A percentile compares a stretch with the other conserved stretches of the same genome.
These are phyloP conservation scores for Claviceps humidiphila DNA, from an alignment of 2,329 filamentous ascomycete genomes.

Conservation along the genomic window DNA sequence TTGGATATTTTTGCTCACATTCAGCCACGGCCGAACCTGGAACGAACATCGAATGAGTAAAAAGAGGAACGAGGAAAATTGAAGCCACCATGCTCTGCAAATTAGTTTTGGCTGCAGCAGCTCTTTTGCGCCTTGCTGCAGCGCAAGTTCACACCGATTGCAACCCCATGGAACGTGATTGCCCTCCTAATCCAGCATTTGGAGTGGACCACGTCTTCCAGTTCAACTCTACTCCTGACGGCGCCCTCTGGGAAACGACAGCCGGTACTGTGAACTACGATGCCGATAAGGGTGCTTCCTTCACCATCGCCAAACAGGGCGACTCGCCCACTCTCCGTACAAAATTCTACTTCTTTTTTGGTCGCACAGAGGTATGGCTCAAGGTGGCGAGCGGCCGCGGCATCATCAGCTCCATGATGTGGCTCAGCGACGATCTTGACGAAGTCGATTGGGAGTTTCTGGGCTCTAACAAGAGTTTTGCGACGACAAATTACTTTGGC, in stretches of 20 bases:
- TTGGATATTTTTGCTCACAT: background rate
- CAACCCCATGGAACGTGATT: conserved; percentile 59
- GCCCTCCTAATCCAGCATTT: conserved; percentile 59
- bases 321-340: conserved; percentile 70
- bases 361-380: conserved; percentile 63
- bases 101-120: conserved; percentile 19
- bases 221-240: conserved; percentile 49
- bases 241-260: conserved; percentile 54
- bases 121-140: conserved; percentile 31
- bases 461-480: conserved; percentile 49
- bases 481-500: conserved; percentile 66
- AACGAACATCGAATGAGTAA: background rate
- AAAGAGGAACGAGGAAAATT: background rate
- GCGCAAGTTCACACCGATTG: conserved; percentile 70
- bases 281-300: conserved; percentile 49
- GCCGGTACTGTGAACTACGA: conserved; percentile 52
- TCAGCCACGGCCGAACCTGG: no score
- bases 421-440: conserved; percentile 72
- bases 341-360: conserved; percentile 78
- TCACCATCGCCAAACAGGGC: conserved; percentile 55
- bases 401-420: conserved; percentile 70
- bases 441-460: conserved; percentile 83
- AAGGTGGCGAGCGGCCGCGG: conserved; percentile 63
- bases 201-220: conserved; percentile 47
- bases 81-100: conserved; percentile 7